Percentiles rank a stretch among this genome's conserved stretches.
phyloP scores from a whole-genome alignment of 768 basidiomycete species.

The Fomitopsis pulvina region DNA sequence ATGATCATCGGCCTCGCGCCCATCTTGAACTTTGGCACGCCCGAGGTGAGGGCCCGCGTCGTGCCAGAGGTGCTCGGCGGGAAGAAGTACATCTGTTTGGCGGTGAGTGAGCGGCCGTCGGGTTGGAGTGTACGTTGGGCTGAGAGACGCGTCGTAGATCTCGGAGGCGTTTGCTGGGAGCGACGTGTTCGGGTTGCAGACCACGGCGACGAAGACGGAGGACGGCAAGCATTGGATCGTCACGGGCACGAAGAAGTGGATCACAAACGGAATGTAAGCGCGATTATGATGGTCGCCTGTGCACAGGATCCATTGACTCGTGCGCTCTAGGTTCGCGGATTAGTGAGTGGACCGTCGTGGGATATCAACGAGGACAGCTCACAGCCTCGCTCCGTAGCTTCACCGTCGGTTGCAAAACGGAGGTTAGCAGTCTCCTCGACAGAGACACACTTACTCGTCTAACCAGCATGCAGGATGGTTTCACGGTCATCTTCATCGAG shows the following conservation, averaged over 20 bases:
- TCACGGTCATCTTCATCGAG: conserved; percentile 87
- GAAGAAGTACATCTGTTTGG: conserved; percentile 82
- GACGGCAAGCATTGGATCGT: conserved; percentile 84
- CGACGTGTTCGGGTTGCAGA: conserved; percentile 78
- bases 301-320: not conserved
- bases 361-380: no score
- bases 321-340: conserved; percentile 25
- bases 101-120: conserved; percentile 28
- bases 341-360: conserved; percentile 26
- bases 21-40: conserved; percentile 74
- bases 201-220: conserved; percentile 71
- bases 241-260: conserved; percentile 86
- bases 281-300: not conserved
- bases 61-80: conserved; percentile 64
- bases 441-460: not conserved
- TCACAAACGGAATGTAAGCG: conserved; percentile 63
- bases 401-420: conserved; percentile 71
- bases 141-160: conserved; percentile 29
- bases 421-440: conserved; percentile 13
- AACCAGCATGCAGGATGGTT: conserved; percentile 33
- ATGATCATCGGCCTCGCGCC: conserved; percentile 83
- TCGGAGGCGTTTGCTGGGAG: conserved; percentile 85
- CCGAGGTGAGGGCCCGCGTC: conserved; percentile 51
- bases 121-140: not conserved
- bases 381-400: conserved; percentile 30